phyloP scores from a whole-genome alignment of 768 basidiomycete genomes.

The Lactarius indigo region DNA sequence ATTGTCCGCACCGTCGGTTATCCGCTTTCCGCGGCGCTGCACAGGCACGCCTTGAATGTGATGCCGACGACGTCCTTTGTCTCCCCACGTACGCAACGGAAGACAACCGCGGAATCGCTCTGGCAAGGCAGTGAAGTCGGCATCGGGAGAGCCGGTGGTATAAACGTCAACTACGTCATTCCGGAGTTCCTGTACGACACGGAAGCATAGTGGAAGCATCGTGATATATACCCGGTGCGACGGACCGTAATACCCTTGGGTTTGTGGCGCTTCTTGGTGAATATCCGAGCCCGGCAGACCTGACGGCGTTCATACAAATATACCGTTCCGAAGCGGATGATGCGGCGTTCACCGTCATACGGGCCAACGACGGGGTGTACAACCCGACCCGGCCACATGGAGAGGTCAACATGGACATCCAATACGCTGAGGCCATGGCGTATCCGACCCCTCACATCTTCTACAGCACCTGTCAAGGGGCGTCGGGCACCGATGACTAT shows the following conservation, averaged over 20 bases:
- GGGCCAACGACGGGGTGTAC: neutral
- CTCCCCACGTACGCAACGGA: neutral
- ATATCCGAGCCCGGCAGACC: neutral
- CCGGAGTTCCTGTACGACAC: neutral
- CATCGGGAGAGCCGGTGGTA: neutral
- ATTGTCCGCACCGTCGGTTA: neutral
- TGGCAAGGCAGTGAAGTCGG: neutral
- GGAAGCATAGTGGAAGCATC: too few species aligned
- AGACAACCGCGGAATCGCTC: neutral
- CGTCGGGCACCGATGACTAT: neutral
- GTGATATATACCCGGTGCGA: neutral
- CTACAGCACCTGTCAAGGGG: neutral
- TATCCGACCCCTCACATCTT: neutral
- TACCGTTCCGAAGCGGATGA: neutral
- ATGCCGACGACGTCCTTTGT: neutral
- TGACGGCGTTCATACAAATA: neutral
- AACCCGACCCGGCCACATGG: neutral
- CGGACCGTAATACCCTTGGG: neutral
- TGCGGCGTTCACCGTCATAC: neutral
- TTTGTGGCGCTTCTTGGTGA: neutral
- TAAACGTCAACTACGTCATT: neutral
- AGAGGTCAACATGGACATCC: neutral
- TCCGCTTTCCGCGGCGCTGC: neutral
- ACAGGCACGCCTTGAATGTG: neutral
- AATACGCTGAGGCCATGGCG: neutral